Evolutionary conservation across 2,329 filamentous ascomycete species (phyloP).

Genomic region (Hypoxylon sp.): DNA sequence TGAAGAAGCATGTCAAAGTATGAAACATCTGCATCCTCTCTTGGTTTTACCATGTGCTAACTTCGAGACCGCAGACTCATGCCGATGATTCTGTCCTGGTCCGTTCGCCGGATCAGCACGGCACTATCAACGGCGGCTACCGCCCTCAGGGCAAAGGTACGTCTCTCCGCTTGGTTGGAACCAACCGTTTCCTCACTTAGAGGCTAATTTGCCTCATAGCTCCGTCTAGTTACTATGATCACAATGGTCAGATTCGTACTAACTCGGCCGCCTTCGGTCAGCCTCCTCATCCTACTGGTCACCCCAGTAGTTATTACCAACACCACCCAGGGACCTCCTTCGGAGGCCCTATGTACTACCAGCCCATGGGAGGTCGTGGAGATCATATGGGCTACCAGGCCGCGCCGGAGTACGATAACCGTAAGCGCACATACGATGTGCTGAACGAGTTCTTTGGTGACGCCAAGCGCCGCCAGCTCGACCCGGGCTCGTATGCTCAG

Average conservation of each 20-base stretch:
- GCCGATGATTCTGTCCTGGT: conserved; percentile 90
- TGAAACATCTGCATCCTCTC: conserved; percentile 33
- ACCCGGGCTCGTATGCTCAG: conserved; percentile 89
- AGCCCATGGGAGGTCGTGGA: conserved; percentile 68
- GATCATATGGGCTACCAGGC: conserved; percentile 76
- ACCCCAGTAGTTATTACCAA: conserved; percentile 73
- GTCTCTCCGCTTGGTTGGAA: conserved; percentile 51
- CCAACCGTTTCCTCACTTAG: conserved; percentile 53
- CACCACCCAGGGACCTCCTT: conserved; percentile 66
- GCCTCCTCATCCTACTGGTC: conserved; percentile 65
- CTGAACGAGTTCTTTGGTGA: conserved; percentile 95
- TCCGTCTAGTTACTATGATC: conserved; percentile 74
- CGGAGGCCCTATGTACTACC: conserved; percentile 84
- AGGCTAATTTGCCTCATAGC: conserved; percentile 64
- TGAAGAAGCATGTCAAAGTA: conserved; percentile 98
- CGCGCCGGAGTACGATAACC: conserved; percentile 71
- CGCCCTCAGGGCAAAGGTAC: conserved; percentile 69
- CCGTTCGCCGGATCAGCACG: conserved; percentile 66
- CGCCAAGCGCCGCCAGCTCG: conserved; percentile 91
- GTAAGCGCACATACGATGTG: conserved; percentile 89
- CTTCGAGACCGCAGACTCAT: conserved; percentile 74
- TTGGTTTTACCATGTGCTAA: conserved; percentile 11
- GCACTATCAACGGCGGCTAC: conserved; percentile 67
- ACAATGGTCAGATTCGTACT: conserved; percentile 74
- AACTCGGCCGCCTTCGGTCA: conserved; percentile 67